Conservation (phyloP, 2,329 filamentous ascomycete genomes). For the Trichoderma brevicompactum region DNA sequence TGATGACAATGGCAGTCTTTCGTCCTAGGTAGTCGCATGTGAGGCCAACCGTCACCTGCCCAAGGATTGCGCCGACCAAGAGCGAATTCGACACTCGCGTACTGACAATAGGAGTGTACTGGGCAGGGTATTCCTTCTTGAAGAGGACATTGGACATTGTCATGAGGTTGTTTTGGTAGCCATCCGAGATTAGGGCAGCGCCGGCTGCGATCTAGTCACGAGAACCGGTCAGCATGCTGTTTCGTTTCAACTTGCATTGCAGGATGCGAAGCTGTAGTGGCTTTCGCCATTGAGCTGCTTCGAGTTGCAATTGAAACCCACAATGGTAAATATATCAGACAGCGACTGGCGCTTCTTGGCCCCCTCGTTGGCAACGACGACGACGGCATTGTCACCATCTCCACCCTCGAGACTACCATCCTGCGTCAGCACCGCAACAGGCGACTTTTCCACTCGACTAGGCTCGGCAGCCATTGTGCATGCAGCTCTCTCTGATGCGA, state of each 20-base stretch:
- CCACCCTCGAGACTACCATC: not conserved
- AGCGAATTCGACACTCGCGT: slow-evolving; percentile 49
- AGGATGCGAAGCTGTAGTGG: not conserved
- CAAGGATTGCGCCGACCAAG: slow-evolving; percentile 49
- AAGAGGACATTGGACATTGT: slow-evolving; percentile 42
- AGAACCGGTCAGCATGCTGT: not conserved
- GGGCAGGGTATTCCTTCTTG: slow-evolving; percentile 40
- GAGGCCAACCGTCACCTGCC: slow-evolving; percentile 47
- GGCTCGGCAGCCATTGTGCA: slow-evolving; percentile 5
- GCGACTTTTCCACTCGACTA: slow-evolving; percentile 9
- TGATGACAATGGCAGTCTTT: slow-evolving; percentile 52
- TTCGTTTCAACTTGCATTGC: no score
- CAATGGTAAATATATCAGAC: slow-evolving; percentile 38
- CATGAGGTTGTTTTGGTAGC: slow-evolving; percentile 47
- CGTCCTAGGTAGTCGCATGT: slow-evolving; percentile 55
- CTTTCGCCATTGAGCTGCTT: no score
- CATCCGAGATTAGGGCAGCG: slow-evolving; percentile 43
- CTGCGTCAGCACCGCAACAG: not conserved
- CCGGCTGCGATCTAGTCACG: slow-evolving; percentile 37
- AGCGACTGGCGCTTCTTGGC: slow-evolving; percentile 31
- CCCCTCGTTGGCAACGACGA: slow-evolving; percentile 21
- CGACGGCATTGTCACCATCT: not conserved
- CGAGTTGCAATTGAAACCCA: slow-evolving; percentile 12
- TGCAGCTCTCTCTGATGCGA: not conserved
- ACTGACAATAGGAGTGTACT: slow-evolving; percentile 45